Evolutionary conservation across 2,329 filamentous ascomycete species (phyloP), one percentile per base, ranked within the genome.

Genomic region (Kalmusia sp.): DNA sequence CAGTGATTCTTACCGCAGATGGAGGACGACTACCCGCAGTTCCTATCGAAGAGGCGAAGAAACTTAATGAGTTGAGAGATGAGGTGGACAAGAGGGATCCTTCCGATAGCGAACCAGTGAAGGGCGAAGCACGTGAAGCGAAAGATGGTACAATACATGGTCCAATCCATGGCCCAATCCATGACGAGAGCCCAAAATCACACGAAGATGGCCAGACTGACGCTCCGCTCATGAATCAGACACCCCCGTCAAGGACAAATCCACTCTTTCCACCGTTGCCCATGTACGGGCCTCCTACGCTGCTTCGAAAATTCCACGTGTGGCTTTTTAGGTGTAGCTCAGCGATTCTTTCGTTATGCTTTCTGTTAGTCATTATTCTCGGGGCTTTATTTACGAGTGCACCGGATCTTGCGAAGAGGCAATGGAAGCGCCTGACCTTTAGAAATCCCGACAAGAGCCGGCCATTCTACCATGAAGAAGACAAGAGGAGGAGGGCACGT

Each of bases 191-290:
- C 64, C 70, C 57, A 24, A 40, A 56, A 17, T 59, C 65, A 14
- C 31, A 57, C 21, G 56, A 79, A 49, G 74, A 67, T 30, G 77
- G 51, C 70, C 80, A 78, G 49, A 77, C 80, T 3, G 76, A 79
- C 28, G 80, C 73, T 0, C 71, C 79, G 8, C 59, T 83, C 48
- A 73, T 70, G 22, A 67, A 75, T 53, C 76, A 75, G 14, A 68
- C 79, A 24, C 87, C 89, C 0, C 85, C 87, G 1, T 87, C 87
- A 6, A 83, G 85, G 58, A 93, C 90, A 2, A 88, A 93, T 61
- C 89, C 91, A 3, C 77, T 96, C 4, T 97, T 97, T 61, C 92
- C 92, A 5, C 90, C 91, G 2, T 74, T 96, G 7, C 92, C 92
- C 0, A 78, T 91, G 1, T 96, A 96, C 64, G 90, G 90, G 0